These are phyloP conservation scores for Myxozyma neglecta DNA, from an alignment of 805 yeast species.

Conservation along the genomic window DNA sequence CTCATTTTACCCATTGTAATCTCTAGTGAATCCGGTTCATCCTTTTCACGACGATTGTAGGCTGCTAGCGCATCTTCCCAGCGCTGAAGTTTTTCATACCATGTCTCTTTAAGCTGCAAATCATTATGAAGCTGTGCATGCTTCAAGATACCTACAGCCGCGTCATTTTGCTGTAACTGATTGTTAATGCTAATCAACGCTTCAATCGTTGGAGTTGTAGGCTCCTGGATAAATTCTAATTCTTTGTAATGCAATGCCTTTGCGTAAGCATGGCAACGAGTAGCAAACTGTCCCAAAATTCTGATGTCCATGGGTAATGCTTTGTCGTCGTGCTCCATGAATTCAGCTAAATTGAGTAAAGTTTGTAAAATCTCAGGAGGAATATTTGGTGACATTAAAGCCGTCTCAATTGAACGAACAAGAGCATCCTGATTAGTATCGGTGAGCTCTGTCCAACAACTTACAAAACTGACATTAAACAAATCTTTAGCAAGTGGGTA, in stretches of 20 bases:
- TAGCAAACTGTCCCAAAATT: conserved; percentile 88
- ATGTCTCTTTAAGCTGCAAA: conserved; percentile 88
- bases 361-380: conserved; percentile 96
- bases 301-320: conserved; percentile 89
- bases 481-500: conserved; percentile 85
- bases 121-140: conserved; percentile 79
- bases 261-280: conserved; percentile 94
- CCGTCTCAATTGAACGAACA: conserved; percentile 79
- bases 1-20: conserved; percentile 97
- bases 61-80: conserved; percentile 98
- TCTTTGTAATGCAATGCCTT: conserved; percentile 96
- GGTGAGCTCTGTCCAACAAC: conserved; percentile 91
- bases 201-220: conserved; percentile 88
- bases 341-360: conserved; percentile 85
- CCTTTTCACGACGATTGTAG: conserved; percentile 70
- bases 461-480: conserved; percentile 91
- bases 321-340: conserved; percentile 96
- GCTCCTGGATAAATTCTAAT: conserved; percentile 89
- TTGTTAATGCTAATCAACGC: conserved; percentile 89
- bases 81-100: conserved; percentile 95
- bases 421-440: conserved; percentile 88
- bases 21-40: conserved; percentile 65
- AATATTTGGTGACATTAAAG: conserved; percentile 83
- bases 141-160: conserved; percentile 93
- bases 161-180: conserved; percentile 93